Evolutionary conservation across 2,329 filamentous ascomycete genomes (phyloP), one percentile per base, ranked within the genome.

Genomic region (Alternaria metachromatica): DNA sequence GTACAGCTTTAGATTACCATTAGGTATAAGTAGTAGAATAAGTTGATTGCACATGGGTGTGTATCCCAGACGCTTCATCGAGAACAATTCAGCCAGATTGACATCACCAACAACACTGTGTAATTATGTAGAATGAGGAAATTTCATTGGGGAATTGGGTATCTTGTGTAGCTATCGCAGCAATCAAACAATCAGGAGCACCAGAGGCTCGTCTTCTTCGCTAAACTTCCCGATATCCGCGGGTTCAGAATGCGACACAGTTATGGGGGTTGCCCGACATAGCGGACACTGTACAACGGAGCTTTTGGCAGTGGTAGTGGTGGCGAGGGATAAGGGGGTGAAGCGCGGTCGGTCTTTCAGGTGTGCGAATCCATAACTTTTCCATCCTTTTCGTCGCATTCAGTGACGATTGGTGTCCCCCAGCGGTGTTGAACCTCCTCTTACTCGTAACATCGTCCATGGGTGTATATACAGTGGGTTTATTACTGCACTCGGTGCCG

Each of bases 91-190:
- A n/a, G n/a, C n/a, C n/a, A n/a, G n/a, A n/a, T 13, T 18, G 25
- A 50, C 48, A 5, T 56, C n/a, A 33, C 20, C 18, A n/a, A 30
- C 26, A 51, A 33, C 20, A 11, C 1, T 37, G 18, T 6, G 53
- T 45, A 3, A 11, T 30, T 18, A 20, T 33, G n/a, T 15, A 23
- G 23, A 48, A 65, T 43, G 56, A 62, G 21, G 23, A 44, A 53
- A 67, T 63, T 66, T 66, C 60, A 71, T 71, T 72, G 63, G 68
- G 60, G 67, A 70, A 70, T 49, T 68, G 72, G 72, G 72, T 75
- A 75, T 75, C 72, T 75, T 71, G 65, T 70, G 72, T 71, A 72
- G 67, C 63, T 68, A 66, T 62, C 66, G 51, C 62, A 66, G 45
- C 57, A 58, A 67, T 25, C 25, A 68, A 58, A 54, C 59, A 68